phyloP scores from a whole-genome alignment of 176 grass and related monocot genomes.

The Ensete glaucum region DNA sequence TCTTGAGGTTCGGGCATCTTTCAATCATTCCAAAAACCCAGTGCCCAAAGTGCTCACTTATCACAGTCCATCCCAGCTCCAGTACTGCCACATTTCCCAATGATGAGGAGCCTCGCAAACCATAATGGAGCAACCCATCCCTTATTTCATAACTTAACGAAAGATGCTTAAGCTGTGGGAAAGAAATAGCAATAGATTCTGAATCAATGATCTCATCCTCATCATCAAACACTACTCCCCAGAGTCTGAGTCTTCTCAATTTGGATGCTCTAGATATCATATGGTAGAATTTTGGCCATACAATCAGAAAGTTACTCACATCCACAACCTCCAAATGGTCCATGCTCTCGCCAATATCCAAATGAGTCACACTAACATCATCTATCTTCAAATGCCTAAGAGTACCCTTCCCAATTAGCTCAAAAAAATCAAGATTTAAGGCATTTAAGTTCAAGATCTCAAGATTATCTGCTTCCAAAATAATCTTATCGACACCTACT shows the following conservation, averaged over 20 bases:
- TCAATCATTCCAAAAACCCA: conserved; percentile 99
- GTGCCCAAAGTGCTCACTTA: conserved; percentile 87
- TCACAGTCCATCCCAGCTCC: conserved; percentile 93
- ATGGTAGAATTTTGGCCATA: conserved; percentile 84
- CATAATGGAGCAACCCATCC: conserved; percentile 74
- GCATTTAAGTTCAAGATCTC: conserved; percentile 68
- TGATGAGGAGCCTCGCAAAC: conserved; percentile 61
- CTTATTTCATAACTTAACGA: conserved; percentile 89
- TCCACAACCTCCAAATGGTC: conserved; percentile 81
- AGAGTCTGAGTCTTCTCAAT: conserved; percentile 57
- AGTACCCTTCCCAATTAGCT: conserved; percentile 71
- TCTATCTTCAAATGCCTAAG: conserved; percentile 84
- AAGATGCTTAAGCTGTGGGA: conserved; percentile 75
- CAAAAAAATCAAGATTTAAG: conserved; percentile 90
- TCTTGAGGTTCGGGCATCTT: conserved; percentile 94
- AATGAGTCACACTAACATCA: conserved; percentile 85
- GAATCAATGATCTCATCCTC: conserved; percentile 91
- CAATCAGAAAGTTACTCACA: conserved; percentile 78
- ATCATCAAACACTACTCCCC: conserved; percentile 87
- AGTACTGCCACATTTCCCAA: conserved; percentile 71
- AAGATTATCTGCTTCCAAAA: conserved; percentile 89
- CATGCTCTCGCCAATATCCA: conserved; percentile 82
- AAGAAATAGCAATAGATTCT: conserved; percentile 80
- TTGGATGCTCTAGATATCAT: conserved; percentile 79
- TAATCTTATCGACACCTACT: conserved; percentile 74